Evolutionary conservation across 1,284 basidiomycete species (phyloP).

Genomic region (Hemileia vastatrix): DNA sequence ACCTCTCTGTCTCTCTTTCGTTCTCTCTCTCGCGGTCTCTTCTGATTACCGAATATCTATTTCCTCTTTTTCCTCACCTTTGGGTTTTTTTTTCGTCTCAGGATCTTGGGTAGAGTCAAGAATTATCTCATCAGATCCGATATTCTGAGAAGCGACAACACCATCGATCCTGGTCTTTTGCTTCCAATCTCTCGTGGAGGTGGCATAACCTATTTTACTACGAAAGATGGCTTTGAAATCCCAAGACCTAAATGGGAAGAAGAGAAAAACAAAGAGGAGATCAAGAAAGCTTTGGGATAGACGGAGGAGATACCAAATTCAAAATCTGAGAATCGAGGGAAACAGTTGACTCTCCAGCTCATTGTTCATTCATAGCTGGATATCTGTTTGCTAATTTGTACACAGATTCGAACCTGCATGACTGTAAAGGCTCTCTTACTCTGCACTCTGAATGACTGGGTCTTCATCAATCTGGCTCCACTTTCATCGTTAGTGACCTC

Average conservation of each 20-base stretch:
- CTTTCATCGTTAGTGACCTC: no score
- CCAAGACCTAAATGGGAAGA: slow-evolving; percentile 13
- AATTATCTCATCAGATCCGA: not conserved
- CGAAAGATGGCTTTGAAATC: slow-evolving; percentile 10
- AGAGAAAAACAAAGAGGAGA: slow-evolving; percentile 7
- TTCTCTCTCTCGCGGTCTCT: slow-evolving; percentile 5
- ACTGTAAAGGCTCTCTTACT: no score
- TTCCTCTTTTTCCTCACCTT: slow-evolving; percentile 1
- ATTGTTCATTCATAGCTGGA: no score
- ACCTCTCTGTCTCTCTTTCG: not conserved
- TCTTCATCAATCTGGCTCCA: no score
- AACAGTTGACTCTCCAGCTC: no score
- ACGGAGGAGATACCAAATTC: no score
- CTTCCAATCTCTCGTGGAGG: slow-evolving; percentile 15
- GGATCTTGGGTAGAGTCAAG: slow-evolving; percentile 20
- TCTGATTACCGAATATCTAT: not conserved
- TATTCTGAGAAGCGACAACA: not conserved
- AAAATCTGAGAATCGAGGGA: no score
- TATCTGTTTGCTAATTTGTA: no score
- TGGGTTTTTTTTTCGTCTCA: not conserved
- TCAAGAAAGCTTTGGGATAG: slow-evolving; percentile 2
- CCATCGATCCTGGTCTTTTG: not conserved
- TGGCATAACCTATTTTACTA: not conserved
- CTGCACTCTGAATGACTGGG: no score
- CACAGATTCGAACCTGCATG: no score